Conservation (phyloP, 768 basidiomycete species). For the Lanmaoa rubissima region DNA sequence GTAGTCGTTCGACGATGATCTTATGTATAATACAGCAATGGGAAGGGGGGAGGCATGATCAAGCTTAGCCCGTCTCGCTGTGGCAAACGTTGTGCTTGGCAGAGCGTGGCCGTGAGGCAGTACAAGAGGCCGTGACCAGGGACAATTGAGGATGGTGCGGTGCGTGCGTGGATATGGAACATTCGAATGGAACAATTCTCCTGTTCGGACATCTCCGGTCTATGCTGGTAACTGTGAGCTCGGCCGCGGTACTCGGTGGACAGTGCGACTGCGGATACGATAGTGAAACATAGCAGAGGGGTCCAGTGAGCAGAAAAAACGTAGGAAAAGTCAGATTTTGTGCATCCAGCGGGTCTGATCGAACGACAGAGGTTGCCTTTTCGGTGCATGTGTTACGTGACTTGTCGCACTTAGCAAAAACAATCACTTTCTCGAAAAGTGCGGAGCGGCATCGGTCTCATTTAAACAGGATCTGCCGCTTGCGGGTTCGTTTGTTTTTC, state of each 20-base stretch:
- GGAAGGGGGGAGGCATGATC: not conserved
- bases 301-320: not conserved
- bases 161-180: constrained; percentile 21
- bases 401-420: not conserved
- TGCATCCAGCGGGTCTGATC: not conserved
- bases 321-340: not conserved
- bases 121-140: not conserved
- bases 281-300: not conserved
- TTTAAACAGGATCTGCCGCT: constrained; percentile 8
- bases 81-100: not conserved
- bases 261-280: not conserved
- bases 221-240: not conserved
- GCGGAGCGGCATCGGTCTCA: not conserved
- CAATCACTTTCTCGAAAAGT: not conserved
- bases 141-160: not conserved
- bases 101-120: constrained; percentile 5
- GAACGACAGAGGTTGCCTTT: constrained; percentile 16
- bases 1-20: not conserved
- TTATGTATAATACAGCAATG: too few species aligned
- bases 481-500: not conserved
- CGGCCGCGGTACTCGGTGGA: not conserved
- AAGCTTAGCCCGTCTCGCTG: not conserved
- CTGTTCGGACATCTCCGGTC: constrained; percentile 18
- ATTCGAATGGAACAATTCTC: constrained; percentile 25
- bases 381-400: not conserved